A percentile compares a stretch with the other conserved stretches of the same genome.
Evolutionary conservation across 352 stramenopile species (phyloP).

Genomic region (Phytopythium oedochilum): DNA sequence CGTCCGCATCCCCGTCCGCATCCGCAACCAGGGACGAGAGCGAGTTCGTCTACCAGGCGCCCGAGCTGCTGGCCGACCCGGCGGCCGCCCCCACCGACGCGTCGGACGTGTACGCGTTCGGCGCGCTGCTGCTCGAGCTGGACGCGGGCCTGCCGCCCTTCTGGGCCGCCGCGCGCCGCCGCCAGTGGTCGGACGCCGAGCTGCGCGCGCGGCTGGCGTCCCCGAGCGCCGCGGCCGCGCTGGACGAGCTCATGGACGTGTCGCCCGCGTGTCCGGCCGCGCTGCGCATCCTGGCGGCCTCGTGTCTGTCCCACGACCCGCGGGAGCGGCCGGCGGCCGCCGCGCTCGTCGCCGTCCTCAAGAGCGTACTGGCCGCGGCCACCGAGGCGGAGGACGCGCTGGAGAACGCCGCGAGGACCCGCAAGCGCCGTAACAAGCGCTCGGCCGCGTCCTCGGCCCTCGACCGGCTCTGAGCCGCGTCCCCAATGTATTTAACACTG

Average conservation of each 20-base stretch:
- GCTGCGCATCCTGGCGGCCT: background rate
- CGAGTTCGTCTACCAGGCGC: background rate
- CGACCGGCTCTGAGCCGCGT: background rate
- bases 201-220: background rate
- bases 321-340: background rate
- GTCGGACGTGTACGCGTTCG: conserved; percentile 1
- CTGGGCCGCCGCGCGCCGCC: background rate
- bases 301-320: background rate
- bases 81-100: background rate
- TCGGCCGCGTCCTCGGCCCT: background rate
- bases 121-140: conserved; percentile 1
- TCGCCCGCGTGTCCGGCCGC: conserved; percentile 1
- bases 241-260: background rate
- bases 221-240: background rate
- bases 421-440: background rate
- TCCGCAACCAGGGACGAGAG: background rate
- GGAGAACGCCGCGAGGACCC: background rate
- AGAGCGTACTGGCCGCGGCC: background rate
- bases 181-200: background rate
- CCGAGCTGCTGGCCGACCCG: background rate
- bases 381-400: background rate
- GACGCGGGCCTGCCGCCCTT: background rate
- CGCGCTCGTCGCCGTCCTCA: background rate
- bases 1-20: background rate
- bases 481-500: background rate